These are phyloP conservation scores for Stephanodiscus minutulus DNA, from an alignment of 108 stramenopile species.

Conservation along the genomic window DNA sequence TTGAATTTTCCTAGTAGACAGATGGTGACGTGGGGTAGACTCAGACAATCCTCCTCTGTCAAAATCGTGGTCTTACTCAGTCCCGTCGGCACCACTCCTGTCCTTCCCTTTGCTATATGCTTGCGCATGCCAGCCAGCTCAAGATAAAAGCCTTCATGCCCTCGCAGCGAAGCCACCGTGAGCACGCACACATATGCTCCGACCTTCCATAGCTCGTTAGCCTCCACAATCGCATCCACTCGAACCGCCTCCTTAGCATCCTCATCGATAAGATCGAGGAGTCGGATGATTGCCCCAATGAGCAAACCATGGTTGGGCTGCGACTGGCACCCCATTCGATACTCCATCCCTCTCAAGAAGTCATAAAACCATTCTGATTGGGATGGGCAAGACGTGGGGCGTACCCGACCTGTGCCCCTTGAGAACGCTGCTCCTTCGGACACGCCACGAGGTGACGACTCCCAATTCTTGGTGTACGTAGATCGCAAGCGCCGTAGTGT, in stretches of 20 bases:
- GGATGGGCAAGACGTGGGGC: slow-evolving; percentile 2
- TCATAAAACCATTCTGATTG: slow-evolving; percentile 6
- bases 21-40: slow-evolving; percentile 21
- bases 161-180: slow-evolving; percentile 12
- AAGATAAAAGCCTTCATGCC: slow-evolving; percentile 3
- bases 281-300: background rate
- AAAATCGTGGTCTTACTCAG: background rate
- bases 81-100: background rate
- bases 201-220: slow-evolving; percentile 5
- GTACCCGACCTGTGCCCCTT: background rate
- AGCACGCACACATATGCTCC: slow-evolving; percentile 12
- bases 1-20: slow-evolving; percentile 31
- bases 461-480: slow-evolving; percentile 9
- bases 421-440: background rate
- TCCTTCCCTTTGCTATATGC: background rate
- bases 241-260: background rate
- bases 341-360: slow-evolving; percentile 4
- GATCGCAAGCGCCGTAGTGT: slow-evolving; percentile 27
- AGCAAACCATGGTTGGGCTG: background rate
- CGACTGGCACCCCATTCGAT: slow-evolving; percentile 3
- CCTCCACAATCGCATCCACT: background rate
- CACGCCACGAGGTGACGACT: slow-evolving; percentile 9
- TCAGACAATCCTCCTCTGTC: background rate
- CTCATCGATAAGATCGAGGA: background rate
- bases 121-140: slow-evolving; percentile 2